Evolutionary conservation across 169 alveolate genomes (phyloP).

Genomic region (Cryptosporidium parvum): DNA sequence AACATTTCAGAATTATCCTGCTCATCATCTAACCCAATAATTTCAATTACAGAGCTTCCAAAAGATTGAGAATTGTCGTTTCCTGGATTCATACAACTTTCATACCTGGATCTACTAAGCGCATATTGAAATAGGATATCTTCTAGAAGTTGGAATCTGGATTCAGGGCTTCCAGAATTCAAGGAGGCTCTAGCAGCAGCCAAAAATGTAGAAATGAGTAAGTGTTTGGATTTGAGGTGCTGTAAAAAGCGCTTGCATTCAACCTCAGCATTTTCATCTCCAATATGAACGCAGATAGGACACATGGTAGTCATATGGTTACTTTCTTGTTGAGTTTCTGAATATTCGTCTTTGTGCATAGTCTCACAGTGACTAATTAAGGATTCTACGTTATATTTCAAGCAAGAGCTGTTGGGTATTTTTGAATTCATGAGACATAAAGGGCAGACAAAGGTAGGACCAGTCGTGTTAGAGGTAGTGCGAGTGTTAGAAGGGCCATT

Average conservation of each 20-base stretch:
- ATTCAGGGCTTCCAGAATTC: conserved; percentile 18
- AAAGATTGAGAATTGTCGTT: conserved; percentile 6
- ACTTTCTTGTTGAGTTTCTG: background rate
- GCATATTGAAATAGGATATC: conserved; percentile 72
- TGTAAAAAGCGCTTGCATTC: conserved; percentile 13
- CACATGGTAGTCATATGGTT: conserved; percentile 39
- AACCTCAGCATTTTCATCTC: conserved; percentile 72
- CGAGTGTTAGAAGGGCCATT: background rate
- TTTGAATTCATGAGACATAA: conserved; percentile 56
- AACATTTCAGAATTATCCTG: conserved; percentile 15
- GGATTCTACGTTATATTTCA: conserved; percentile 49
- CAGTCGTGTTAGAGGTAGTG: conserved; percentile 6
- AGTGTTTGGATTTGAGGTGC: conserved; percentile 61
- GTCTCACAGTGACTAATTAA: conserved; percentile 58
- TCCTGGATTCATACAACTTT: conserved; percentile 12
- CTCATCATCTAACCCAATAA: conserved; percentile 33
- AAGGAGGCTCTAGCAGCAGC: conserved; percentile 76
- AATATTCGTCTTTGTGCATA: conserved; percentile 38
- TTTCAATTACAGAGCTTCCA: conserved; percentile 17
- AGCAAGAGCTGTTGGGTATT: conserved; percentile 24
- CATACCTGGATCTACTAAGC: conserved; percentile 59
- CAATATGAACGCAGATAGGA: conserved; percentile 73
- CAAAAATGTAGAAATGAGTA: conserved; percentile 50
- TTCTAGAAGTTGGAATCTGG: conserved; percentile 68
- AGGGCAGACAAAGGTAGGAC: conserved; percentile 72